These are phyloP conservation scores for Cymbidium sinense DNA, from an alignment of 106 monocot species.

Conservation along the genomic window DNA sequence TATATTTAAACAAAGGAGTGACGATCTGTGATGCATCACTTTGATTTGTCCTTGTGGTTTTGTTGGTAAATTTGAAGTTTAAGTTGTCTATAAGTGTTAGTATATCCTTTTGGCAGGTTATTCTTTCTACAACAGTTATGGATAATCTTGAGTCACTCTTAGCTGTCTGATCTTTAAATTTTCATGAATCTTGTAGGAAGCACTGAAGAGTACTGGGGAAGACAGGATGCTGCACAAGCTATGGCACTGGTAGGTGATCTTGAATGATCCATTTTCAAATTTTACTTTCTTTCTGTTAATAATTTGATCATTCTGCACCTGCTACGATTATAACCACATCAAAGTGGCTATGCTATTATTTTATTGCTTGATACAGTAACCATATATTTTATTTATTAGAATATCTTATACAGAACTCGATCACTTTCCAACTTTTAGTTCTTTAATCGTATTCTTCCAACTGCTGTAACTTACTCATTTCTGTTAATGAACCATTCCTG, in stretches of 20 bases:
- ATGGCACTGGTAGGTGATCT: constrained; percentile 62
- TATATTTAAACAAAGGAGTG: not conserved
- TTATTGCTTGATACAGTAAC: not conserved
- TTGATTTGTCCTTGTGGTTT: not conserved
- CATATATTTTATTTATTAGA: not conserved
- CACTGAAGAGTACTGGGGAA: constrained; percentile 85
- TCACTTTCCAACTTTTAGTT: not conserved
- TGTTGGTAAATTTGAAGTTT: not conserved
- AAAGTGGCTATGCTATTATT: not conserved
- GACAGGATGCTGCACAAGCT: constrained; percentile 96
- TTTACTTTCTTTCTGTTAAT: not conserved
- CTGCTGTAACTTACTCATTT: not conserved
- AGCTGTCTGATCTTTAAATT: not conserved
- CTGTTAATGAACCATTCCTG: not conserved
- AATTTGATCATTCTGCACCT: not conserved
- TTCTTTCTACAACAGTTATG: not conserved
- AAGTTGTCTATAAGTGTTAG: not conserved
- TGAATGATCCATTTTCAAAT: not conserved
- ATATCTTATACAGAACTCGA: not conserved
- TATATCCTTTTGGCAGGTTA: not conserved
- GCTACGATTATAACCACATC: not conserved
- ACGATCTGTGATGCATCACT: not conserved
- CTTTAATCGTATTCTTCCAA: not conserved
- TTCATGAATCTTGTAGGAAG: constrained; percentile 53
- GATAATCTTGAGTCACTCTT: not conserved